Conservation (phyloP, 2,329 filamentous ascomycete genomes). For the Hypoxylon sp. region DNA sequence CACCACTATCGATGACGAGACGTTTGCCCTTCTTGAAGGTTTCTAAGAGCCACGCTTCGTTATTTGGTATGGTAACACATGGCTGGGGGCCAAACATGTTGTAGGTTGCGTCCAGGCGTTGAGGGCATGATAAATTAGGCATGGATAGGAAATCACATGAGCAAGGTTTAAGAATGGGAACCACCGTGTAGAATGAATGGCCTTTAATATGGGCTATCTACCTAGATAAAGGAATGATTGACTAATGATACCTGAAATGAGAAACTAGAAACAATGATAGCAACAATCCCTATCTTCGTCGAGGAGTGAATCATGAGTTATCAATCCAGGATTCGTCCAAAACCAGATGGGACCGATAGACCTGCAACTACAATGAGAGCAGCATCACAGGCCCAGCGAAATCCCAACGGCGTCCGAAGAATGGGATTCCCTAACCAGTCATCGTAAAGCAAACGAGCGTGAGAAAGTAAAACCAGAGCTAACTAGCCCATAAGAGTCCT, state of each 20-base stretch:
- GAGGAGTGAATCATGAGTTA: slow-evolving; percentile 29
- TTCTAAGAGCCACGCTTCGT: slow-evolving; percentile 33
- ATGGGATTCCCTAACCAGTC: slow-evolving; percentile 19
- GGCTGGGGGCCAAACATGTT: slow-evolving; percentile 1
- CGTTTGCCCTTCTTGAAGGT: slow-evolving; percentile 86
- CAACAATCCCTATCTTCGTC: slow-evolving; percentile 10
- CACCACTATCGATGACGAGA: slow-evolving; percentile 92
- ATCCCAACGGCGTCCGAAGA: slow-evolving; percentile 2
- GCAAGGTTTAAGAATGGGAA: slow-evolving; percentile 18
- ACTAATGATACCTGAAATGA: slow-evolving; percentile 46
- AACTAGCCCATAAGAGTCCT: slow-evolving; percentile 24
- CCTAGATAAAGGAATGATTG: slow-evolving; percentile 41
- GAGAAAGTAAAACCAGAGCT: slow-evolving; percentile 27
- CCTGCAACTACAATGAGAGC: slow-evolving; percentile 19
- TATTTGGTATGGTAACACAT: not conserved
- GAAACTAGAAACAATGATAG: slow-evolving; percentile 27
- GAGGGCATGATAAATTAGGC: slow-evolving; percentile 28
- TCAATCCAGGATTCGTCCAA: slow-evolving; percentile 12
- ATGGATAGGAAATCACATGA: slow-evolving; percentile 28
- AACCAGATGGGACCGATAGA: slow-evolving; percentile 21
- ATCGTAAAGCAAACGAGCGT: slow-evolving; percentile 32
- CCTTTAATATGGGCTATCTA: slow-evolving; percentile 42
- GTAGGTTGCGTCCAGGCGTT: slow-evolving; percentile 29
- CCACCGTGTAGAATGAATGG: slow-evolving; percentile 42
- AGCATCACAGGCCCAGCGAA: slow-evolving; percentile 11